Evolutionary conservation across 225 moss, liverwort and hornwort species (phyloP).

Genomic region (Sphagnum tenellum): DNA sequence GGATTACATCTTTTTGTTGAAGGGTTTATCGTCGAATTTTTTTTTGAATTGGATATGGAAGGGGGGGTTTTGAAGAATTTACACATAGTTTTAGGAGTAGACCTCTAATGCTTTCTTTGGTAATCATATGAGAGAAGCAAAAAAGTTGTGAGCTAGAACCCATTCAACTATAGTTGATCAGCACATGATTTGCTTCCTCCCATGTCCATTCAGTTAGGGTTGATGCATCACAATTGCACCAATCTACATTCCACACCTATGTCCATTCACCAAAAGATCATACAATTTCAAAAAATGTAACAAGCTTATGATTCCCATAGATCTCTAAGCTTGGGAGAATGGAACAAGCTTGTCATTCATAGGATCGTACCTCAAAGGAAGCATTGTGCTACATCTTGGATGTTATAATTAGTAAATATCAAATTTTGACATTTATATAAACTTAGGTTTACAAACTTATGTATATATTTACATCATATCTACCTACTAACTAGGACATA

Average conservation of each 20-base stretch:
- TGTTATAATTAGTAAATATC: too few species aligned
- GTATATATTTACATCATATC: too few species aligned
- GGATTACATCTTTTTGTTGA: too few species aligned
- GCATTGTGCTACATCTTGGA: slow-evolving; percentile 26
- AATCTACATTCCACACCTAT: slow-evolving; percentile 30
- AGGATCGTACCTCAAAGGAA: slow-evolving; percentile 29
- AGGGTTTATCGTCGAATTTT: too few species aligned
- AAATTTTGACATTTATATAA: too few species aligned
- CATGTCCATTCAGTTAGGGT: slow-evolving; percentile 72
- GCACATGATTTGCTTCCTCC: slow-evolving; percentile 60
- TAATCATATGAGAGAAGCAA: slow-evolving; percentile 70
- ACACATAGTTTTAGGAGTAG: neutral
- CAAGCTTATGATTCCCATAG: too few species aligned
- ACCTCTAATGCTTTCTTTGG: slow-evolving; percentile 87
- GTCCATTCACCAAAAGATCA: neutral
- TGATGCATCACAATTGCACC: slow-evolving; percentile 91
- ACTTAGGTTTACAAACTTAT: too few species aligned
- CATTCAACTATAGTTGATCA: slow-evolving; percentile 72
- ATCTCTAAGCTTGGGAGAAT: too few species aligned
- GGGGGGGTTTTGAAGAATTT: too few species aligned
- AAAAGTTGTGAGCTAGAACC: slow-evolving; percentile 65
- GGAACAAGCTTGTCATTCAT: too few species aligned
- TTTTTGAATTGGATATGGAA: too few species aligned
- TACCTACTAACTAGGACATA: too few species aligned
- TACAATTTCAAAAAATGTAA: neutral